Evolutionary conservation across 2,329 filamentous ascomycete genomes (phyloP).

Genomic region (Aspergillus tubingensis): DNA sequence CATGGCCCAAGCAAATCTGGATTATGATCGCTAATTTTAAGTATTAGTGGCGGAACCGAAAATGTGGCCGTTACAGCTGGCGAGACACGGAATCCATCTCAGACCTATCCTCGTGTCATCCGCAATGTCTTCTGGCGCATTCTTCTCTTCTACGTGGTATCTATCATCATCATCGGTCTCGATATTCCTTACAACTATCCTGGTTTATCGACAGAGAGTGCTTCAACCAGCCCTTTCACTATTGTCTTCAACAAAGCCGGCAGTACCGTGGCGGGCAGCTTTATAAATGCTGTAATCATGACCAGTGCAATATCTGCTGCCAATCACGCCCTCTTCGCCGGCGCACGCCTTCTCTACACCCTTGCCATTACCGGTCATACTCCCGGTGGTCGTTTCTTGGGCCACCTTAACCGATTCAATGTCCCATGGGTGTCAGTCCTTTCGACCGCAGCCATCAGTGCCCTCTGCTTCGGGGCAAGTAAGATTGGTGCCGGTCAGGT

Average conservation of each 20-base stretch:
- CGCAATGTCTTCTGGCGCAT: slow-evolving; percentile 68
- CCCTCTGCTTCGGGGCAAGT: slow-evolving; percentile 65
- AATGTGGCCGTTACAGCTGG: slow-evolving; percentile 67
- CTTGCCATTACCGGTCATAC: slow-evolving; percentile 59
- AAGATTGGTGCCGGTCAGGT: slow-evolving; percentile 67
- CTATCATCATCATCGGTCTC: slow-evolving; percentile 58
- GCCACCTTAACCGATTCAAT: slow-evolving; percentile 49
- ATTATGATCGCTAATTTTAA: neutral
- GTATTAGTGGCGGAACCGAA: slow-evolving; percentile 57
- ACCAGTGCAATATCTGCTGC: slow-evolving; percentile 62
- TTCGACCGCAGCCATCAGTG: slow-evolving; percentile 55
- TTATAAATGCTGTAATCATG: slow-evolving; percentile 64
- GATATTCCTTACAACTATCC: slow-evolving; percentile 60
- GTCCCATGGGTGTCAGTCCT: slow-evolving; percentile 59
- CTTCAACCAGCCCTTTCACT: slow-evolving; percentile 58
- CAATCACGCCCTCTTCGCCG: slow-evolving; percentile 62
- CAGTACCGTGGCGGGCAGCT: slow-evolving; percentile 55
- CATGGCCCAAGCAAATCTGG: too few species aligned
- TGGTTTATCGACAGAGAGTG: slow-evolving; percentile 45
- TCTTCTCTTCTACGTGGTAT: slow-evolving; percentile 56
- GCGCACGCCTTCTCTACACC: slow-evolving; percentile 59
- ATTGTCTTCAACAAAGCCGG: slow-evolving; percentile 63
- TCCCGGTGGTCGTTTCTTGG: slow-evolving; percentile 52
- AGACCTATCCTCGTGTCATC: slow-evolving; percentile 63
- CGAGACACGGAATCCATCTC: slow-evolving; percentile 64